Percentiles rank a stretch among this genome's conserved stretches.
Conservation (phyloP, 345 rosid species). For the Schrenkiella parvula region DNA sequence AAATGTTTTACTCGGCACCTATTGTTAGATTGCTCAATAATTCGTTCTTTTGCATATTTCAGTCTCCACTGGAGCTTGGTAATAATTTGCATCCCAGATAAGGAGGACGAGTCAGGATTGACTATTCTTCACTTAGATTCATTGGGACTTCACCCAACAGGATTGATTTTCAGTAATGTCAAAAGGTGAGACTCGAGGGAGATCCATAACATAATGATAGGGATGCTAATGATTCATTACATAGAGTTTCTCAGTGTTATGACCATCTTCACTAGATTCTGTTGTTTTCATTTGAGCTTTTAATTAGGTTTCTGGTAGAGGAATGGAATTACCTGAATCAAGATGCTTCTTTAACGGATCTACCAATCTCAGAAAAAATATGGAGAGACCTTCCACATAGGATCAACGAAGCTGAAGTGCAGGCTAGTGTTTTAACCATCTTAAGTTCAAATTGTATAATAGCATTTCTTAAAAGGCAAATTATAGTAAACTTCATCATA, state of each 20-base stretch:
- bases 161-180: constrained; percentile 51
- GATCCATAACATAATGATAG: not conserved
- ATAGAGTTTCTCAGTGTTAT: not conserved
- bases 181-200: constrained; percentile 54
- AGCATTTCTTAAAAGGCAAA: not conserved
- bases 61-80: constrained; percentile 97
- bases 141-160: constrained; percentile 60
- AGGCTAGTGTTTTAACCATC: constrained; percentile 34
- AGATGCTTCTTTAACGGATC: constrained; percentile 47
- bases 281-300: not conserved
- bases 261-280: not conserved
- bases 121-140: constrained; percentile 89
- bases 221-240: not conserved
- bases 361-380: constrained; percentile 54
- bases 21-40: not conserved
- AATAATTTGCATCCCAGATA: constrained; percentile 81
- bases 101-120: constrained; percentile 72
- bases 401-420: constrained; percentile 48
- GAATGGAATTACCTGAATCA: constrained; percentile 75
- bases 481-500: not conserved
- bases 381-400: constrained; percentile 60
- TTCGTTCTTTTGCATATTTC: constrained; percentile 17
- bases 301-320: constrained; percentile 58
- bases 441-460: not conserved
- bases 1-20: not conserved